Evolutionary conservation across 306 rosid genomes (phyloP).

Genomic region (Castanea crenata): DNA sequence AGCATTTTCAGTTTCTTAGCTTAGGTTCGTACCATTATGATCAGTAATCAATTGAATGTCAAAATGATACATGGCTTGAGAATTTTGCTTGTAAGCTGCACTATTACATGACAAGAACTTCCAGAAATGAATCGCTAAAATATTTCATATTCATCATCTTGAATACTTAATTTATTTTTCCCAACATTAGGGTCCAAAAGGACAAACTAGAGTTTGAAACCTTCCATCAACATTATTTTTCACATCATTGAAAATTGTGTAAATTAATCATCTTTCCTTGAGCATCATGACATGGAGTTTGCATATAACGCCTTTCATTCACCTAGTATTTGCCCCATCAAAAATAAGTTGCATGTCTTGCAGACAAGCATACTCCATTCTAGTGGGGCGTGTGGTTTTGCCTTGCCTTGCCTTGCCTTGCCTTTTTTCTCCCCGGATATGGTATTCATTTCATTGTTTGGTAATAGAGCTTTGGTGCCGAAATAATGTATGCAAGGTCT

Average conservation of each 20-base stretch:
- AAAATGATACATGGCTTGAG: not conserved
- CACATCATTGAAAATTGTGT: not conserved
- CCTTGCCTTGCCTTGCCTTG: not conserved
- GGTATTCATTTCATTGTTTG: not conserved
- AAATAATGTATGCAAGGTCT: not conserved
- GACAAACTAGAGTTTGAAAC: not conserved
- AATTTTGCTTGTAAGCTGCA: not conserved
- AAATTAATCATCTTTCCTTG: not conserved
- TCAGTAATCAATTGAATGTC: not conserved
- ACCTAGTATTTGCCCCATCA: not conserved
- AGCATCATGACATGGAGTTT: not conserved
- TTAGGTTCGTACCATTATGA: not conserved
- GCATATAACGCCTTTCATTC: not conserved
- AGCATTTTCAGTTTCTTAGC: not conserved
- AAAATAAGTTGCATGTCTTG: not conserved
- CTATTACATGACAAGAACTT: not conserved
- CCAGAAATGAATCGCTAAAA: not conserved
- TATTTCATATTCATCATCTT: not conserved
- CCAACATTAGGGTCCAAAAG: not conserved
- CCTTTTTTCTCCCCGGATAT: not conserved
- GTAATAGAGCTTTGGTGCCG: not conserved
- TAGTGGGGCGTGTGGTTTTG: not conserved
- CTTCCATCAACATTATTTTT: not conserved
- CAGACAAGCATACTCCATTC: not conserved
- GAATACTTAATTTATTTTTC: not conserved